Conservation (phyloP, 257 asterid genomes). For the Solanum lycopersicoides region DNA sequence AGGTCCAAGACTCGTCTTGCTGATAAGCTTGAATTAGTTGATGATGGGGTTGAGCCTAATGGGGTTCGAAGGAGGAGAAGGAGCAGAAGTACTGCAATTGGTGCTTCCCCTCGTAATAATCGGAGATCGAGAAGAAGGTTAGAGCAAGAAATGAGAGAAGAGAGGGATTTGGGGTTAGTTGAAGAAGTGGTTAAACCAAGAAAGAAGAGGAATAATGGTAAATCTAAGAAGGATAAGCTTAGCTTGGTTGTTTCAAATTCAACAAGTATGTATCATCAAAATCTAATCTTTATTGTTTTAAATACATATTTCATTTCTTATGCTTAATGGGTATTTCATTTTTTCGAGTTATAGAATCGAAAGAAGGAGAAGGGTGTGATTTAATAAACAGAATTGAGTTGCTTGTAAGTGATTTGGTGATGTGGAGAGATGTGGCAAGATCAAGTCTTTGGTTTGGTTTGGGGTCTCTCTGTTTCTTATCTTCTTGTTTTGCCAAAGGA, state of each 20-base stretch:
- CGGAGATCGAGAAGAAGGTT: conserved; percentile 53
- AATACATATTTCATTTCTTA: neutral
- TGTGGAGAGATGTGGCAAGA: conserved; percentile 93
- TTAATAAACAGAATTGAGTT: conserved; percentile 43
- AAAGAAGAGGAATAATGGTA: conserved; percentile 51
- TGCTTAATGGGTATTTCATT: neutral
- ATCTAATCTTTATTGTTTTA: neutral
- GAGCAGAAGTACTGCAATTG: conserved; percentile 21
- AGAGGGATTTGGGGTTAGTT: conserved; percentile 41
- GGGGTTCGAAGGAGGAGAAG: conserved; percentile 41
- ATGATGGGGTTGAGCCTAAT: conserved; percentile 32
- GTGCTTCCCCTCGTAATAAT: conserved; percentile 55
- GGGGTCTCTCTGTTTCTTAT: conserved; percentile 70
- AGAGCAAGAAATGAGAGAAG: conserved; percentile 67
- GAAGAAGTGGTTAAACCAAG: conserved; percentile 57
- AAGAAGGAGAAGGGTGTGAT: conserved; percentile 26
- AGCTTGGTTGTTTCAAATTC: conserved; percentile 23
- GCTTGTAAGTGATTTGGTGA: conserved; percentile 47
- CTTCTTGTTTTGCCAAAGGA: conserved; percentile 68
- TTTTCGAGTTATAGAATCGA: conserved; percentile 14
- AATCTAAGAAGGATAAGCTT: conserved; percentile 46
- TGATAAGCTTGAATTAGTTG: conserved; percentile 42
- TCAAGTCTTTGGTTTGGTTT: conserved; percentile 98
- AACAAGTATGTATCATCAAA: conserved; percentile 34
- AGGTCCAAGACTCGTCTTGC: conserved; percentile 39